These are phyloP conservation scores for Simmondsia chinensis DNA, from an alignment of 148 eudicot species.

Conservation along the genomic window DNA sequence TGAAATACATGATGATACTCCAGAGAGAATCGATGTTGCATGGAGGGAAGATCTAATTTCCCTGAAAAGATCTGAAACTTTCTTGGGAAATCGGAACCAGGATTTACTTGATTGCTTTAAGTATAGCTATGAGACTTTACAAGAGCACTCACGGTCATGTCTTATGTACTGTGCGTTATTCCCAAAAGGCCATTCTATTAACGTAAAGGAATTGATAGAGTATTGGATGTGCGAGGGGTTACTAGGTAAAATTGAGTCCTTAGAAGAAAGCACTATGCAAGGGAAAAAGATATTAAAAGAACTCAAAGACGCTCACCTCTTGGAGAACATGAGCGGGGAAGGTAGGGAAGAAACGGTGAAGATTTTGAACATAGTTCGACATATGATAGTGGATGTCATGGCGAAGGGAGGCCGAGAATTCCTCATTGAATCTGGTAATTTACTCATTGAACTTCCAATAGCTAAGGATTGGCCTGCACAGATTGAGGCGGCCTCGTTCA, in stretches of 20 bases:
- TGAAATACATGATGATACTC: slow-evolving; percentile 13
- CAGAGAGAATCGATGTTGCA: slow-evolving; percentile 7
- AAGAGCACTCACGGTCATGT: slow-evolving; percentile 7
- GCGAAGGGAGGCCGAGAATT: slow-evolving; percentile 4
- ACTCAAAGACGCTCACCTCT: slow-evolving; percentile 22
- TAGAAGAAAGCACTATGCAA: slow-evolving; percentile 5
- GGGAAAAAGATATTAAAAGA: slow-evolving; percentile 16
- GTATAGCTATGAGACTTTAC: slow-evolving; percentile 16
- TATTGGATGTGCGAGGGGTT: slow-evolving; percentile 32
- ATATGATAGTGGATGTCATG: slow-evolving; percentile 12
- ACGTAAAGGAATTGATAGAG: slow-evolving; percentile 18
- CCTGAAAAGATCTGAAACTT: slow-evolving; percentile 3
- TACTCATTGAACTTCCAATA: slow-evolving; percentile 8
- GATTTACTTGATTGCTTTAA: slow-evolving; percentile 18
- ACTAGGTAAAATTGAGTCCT: slow-evolving; percentile 11
- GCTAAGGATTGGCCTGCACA: slow-evolving; percentile 13
- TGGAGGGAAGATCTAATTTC: slow-evolving; percentile 17
- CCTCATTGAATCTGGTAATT: slow-evolving; percentile 6
- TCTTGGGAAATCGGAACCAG: slow-evolving; percentile 13
- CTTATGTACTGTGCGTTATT: slow-evolving; percentile 20
- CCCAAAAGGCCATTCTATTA: slow-evolving; percentile 18
- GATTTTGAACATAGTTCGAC: slow-evolving; percentile 13
- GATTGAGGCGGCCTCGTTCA: slow-evolving; percentile 22
- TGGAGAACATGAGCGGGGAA: slow-evolving; percentile 6
- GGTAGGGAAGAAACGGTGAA: slow-evolving; percentile 12